Evolutionary conservation across 352 stramenopile species (phyloP).

Genomic region (Pythium periplocum): DNA sequence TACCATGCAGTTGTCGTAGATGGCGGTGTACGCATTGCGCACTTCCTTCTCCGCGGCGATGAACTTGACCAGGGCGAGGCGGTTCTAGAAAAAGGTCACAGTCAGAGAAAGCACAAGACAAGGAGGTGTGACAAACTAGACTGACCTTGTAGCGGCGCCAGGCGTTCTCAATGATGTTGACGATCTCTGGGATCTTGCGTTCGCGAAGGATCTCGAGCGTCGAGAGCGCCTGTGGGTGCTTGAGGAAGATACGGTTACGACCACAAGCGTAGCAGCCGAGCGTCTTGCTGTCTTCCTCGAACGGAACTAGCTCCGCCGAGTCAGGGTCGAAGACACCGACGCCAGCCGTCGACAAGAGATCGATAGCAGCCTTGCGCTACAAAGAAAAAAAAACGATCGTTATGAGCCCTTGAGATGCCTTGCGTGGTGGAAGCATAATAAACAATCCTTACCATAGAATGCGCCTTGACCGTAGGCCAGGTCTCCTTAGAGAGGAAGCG

Average conservation of each 20-base stretch:
- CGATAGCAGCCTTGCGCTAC: conserved; percentile 63
- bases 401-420: not conserved
- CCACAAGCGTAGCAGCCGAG: conserved; percentile 80
- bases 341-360: conserved; percentile 58
- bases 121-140: not conserved
- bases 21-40: conserved; percentile 35
- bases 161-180: conserved; percentile 81
- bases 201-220: conserved; percentile 78
- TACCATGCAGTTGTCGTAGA: conserved; percentile 52
- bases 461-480: conserved; percentile 53
- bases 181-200: conserved; percentile 67
- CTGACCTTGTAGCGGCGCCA: conserved; percentile 72
- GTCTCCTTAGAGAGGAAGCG: conserved; percentile 78
- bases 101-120: conserved; percentile 1
- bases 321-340: conserved; percentile 56
- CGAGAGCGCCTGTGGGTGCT: conserved; percentile 84
- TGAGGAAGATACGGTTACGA: conserved; percentile 88
- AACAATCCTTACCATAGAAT: conserved; percentile 37
- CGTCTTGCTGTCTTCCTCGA: conserved; percentile 68
- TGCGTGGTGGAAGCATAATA: not conserved
- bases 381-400: conserved; percentile 1
- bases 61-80: conserved; percentile 53
- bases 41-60: conserved; percentile 50
- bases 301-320: conserved; percentile 48
- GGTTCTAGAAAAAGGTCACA: conserved; percentile 26